A percentile compares a stretch with the other conserved stretches of the same genome.
phyloP scores from a whole-genome alignment of 768 basidiomycete species.

The Trametopsis cervina region DNA sequence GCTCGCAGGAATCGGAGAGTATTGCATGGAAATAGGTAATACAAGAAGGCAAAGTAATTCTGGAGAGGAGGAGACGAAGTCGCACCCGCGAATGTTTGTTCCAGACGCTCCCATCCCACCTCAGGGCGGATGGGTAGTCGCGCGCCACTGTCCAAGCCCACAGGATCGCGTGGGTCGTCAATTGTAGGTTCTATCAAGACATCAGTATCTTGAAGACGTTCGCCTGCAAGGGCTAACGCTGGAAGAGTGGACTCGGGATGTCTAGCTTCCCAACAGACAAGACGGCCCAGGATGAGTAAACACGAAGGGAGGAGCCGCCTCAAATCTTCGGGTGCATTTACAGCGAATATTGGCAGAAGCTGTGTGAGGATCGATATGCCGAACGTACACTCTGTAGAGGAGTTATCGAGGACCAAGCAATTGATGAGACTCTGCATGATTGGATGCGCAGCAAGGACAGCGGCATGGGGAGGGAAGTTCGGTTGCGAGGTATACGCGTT shows the following conservation, averaged over 20 bases:
- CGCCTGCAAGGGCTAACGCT: constrained; percentile 15
- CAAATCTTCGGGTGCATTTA: constrained; percentile 49
- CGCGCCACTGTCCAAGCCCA: constrained; percentile 7
- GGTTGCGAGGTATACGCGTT: constrained; percentile 52
- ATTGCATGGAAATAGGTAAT: constrained; percentile 91
- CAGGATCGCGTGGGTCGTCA: constrained; percentile 8
- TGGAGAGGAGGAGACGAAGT: constrained; percentile 54
- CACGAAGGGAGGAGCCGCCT: constrained; percentile 57
- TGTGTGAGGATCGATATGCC: constrained; percentile 61
- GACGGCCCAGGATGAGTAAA: constrained; percentile 59
- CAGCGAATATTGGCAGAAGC: constrained; percentile 68
- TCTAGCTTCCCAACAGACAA: constrained; percentile 69
- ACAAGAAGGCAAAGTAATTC: constrained; percentile 70
- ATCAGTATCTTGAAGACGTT: constrained; percentile 14
- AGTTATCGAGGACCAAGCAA: constrained; percentile 69
- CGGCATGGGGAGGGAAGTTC: constrained; percentile 40
- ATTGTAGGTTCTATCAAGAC: constrained; percentile 9
- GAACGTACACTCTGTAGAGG: constrained; percentile 61
- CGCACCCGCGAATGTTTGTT: constrained; percentile 48
- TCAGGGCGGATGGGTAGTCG: constrained; percentile 36
- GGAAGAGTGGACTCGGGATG: constrained; percentile 24
- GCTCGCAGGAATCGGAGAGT: constrained; percentile 69
- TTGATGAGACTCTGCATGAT: constrained; percentile 58
- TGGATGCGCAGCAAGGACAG: constrained; percentile 51
- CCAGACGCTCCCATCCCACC: constrained; percentile 63